Evolutionary conservation across 192 early-diverging fungal species (phyloP), one percentile per base, ranked within the genome.

Genomic region (Coemansia sp.): DNA sequence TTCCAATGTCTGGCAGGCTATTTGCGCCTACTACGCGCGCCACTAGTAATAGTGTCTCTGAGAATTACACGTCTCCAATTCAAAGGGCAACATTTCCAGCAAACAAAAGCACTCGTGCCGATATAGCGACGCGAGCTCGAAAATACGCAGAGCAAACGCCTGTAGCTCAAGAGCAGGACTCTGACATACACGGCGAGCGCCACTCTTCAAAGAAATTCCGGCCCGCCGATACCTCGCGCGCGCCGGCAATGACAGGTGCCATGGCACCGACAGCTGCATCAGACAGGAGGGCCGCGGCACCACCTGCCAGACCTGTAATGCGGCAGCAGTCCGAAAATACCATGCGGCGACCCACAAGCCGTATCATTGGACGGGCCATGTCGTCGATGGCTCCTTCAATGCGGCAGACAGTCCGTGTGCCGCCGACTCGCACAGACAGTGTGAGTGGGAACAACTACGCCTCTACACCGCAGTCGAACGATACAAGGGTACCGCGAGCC

Each of bases 291-390:
- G 60, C 50, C 6, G 46, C 53, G 24, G 60, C 63, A 1, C 66
- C 45, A 21, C 63, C 39, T 28, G 65, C 64, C 8, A 64, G 58
- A 13, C 26, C 38, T 28, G 36, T n/a, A 26, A 65, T 69, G 3
- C 59, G 62, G 48, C 75, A 77, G 53, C 75, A 71, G 61, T 71
- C 75, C 3, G 75, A 77, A 60, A 28, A 62, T 9, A 34, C 26
- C 20, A 50, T 42, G 9, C 59, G 39, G 34, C 60, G 50, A 11
- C 59, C 50, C 13, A 23, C 48, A 9, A 37, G 53, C 13, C 59
- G 42, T 26, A 35, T 67, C 9, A 2, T 21, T 9, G 46, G 46
- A 7, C 46, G 46, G 21, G 3, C 23, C 11, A 13, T 26, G 46
- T 26, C 46, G 21, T 50, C 46, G 23, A 7, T 26, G 46, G 46